Percentiles rank a stretch among this genome's conserved stretches.
Conservation (phyloP, 352 stramenopile genomes). For the Phytophthora pini region DNA sequence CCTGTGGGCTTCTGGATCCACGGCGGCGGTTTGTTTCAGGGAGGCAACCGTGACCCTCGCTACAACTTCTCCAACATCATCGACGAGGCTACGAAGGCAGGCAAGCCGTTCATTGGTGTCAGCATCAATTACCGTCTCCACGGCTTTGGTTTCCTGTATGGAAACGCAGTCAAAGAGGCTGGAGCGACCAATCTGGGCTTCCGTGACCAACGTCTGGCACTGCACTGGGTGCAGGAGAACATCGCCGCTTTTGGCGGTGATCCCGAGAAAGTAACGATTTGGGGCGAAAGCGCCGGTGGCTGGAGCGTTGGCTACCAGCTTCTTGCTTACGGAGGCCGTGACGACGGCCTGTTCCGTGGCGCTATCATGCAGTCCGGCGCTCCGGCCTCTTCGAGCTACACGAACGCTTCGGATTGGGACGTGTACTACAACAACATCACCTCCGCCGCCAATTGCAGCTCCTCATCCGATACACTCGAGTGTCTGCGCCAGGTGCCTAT, state of each 20-base stretch:
- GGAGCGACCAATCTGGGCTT: slow-evolving; percentile 68
- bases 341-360: slow-evolving; percentile 29
- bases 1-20: slow-evolving; percentile 42
- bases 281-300: slow-evolving; percentile 55
- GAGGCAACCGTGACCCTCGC: slow-evolving; percentile 37
- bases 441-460: slow-evolving; percentile 21
- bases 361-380: slow-evolving; percentile 35
- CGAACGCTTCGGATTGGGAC: slow-evolving; percentile 24
- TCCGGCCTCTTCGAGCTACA: slow-evolving; percentile 20
- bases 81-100: slow-evolving; percentile 19
- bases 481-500: slow-evolving; percentile 35
- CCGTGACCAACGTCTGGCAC: slow-evolving; percentile 81
- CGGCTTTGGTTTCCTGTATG: slow-evolving; percentile 42
- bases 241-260: slow-evolving; percentile 81
- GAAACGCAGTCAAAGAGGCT: slow-evolving; percentile 41
- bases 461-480: slow-evolving; percentile 14
- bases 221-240: slow-evolving; percentile 88
- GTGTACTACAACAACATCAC: slow-evolving; percentile 39
- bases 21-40: slow-evolving; percentile 31
- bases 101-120: slow-evolving; percentile 42
- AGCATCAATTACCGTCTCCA: slow-evolving; percentile 52
- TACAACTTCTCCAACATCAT: slow-evolving; percentile 46
- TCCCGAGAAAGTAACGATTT: slow-evolving; percentile 70
- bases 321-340: slow-evolving; percentile 30
- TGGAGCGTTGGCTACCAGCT: slow-evolving; percentile 32